phyloP scores from a whole-genome alignment of 1,139 yeast genomes.

The Candida freyschussii region DNA sequence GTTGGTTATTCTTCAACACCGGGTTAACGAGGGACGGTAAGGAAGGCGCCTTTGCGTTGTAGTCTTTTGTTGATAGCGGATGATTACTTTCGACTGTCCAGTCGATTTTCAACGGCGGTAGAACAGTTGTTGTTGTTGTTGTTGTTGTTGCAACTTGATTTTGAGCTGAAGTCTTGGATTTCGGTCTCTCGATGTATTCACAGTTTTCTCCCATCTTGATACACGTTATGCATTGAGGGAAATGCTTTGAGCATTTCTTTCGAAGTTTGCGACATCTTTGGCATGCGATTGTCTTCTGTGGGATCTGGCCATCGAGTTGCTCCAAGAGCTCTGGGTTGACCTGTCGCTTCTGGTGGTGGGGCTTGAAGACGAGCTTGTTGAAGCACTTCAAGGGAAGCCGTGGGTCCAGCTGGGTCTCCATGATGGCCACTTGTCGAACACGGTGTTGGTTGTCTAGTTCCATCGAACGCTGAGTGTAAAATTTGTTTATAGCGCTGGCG shows the following conservation, averaged over 20 bases:
- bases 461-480: too few relatives aligned
- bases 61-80: too few relatives aligned
- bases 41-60: constrained; percentile 1
- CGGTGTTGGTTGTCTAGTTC: too few relatives aligned
- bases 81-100: too few relatives aligned
- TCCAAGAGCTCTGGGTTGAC: constrained; percentile 12
- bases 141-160: constrained; percentile 3
- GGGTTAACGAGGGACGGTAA: constrained; percentile 3
- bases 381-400: constrained; percentile 3
- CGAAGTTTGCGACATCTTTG: constrained; percentile 40
- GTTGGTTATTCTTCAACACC: constrained; percentile 3
- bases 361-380: constrained; percentile 15
- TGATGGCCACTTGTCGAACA: too few relatives aligned
- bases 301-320: constrained; percentile 10
- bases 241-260: constrained; percentile 43
- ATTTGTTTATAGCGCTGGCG: too few relatives aligned
- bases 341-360: constrained; percentile 14
- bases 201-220: constrained; percentile 26
- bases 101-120: too few relatives aligned
- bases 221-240: constrained; percentile 43
- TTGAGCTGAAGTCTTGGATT: neutral
- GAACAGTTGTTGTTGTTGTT: constrained; percentile 4
- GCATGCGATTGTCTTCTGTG: constrained; percentile 30
- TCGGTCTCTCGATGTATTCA: constrained; percentile 18
- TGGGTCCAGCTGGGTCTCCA: too few relatives aligned